Percentiles rank a stretch among this genome's conserved stretches.
Conservation (phyloP, 1,284 basidiomycete genomes). For the Fomitiporia mediterranea region DNA sequence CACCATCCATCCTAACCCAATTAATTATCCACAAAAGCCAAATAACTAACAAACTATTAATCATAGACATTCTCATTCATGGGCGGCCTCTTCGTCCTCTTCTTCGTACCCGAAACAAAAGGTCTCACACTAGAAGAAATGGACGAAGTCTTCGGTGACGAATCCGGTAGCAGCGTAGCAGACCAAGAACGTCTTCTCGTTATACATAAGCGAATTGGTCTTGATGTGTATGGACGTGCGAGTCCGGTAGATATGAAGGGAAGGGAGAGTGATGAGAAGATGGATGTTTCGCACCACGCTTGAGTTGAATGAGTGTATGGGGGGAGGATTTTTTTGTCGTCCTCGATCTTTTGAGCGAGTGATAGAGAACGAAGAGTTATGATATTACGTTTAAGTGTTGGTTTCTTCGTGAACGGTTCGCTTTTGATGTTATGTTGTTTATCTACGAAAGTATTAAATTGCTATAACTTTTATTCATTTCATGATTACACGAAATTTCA, state of each 20-base stretch:
- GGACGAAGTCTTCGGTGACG: conserved; percentile 61
- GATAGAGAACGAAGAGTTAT: too few species aligned
- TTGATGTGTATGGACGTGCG: conserved; percentile 29
- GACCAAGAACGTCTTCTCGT: conserved; percentile 51
- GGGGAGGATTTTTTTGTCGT: background rate
- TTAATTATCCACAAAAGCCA: too few species aligned
- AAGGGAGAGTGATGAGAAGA: conserved; percentile 4
- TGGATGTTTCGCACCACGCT: background rate
- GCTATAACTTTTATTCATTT: too few species aligned
- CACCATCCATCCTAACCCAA: too few species aligned
- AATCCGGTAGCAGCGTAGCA: conserved; percentile 42
- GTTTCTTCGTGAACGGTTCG: too few species aligned
- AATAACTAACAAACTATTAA: too few species aligned
- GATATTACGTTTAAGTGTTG: too few species aligned
- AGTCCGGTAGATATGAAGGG: background rate
- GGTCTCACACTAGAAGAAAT: conserved; percentile 65
- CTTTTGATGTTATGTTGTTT: too few species aligned
- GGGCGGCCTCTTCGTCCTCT: conserved; percentile 57
- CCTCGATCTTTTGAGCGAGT: too few species aligned
- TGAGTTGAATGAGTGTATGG: background rate
- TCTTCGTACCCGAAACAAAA: conserved; percentile 68
- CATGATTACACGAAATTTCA: too few species aligned
- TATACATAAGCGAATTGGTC: conserved; percentile 56
- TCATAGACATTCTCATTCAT: conserved; percentile 53
- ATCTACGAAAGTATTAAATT: too few species aligned